These are phyloP conservation scores for Jacaranda mimosifolia DNA, from an alignment of 257 asterid species.

Conservation along the genomic window DNA sequence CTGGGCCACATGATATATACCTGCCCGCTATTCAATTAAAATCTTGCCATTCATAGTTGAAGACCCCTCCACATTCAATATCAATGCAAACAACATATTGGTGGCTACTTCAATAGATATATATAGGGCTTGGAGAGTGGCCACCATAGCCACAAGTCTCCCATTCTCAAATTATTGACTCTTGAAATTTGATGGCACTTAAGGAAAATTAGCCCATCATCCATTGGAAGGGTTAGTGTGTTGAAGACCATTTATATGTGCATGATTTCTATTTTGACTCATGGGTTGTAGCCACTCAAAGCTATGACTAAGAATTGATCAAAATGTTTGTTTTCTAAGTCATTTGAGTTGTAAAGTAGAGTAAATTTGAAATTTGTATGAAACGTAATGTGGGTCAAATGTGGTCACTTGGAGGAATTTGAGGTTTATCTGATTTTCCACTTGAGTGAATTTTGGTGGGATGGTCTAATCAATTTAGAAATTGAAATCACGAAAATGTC, in stretches of 20 bases:
- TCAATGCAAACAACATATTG: slow-evolving; percentile 15
- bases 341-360: background rate
- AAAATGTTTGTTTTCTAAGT: background rate
- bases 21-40: slow-evolving; percentile 14
- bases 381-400: too few relatives aligned
- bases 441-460: too few relatives aligned
- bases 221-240: slow-evolving; percentile 7
- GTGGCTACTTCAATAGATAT: slow-evolving; percentile 15
- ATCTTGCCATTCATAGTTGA: background rate
- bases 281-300: background rate
- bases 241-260: background rate
- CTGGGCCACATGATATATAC: slow-evolving; percentile 32
- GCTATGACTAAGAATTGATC: background rate
- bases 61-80: background rate
- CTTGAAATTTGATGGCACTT: slow-evolving; percentile 26
- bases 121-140: slow-evolving; percentile 29
- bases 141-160: background rate
- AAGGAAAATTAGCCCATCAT: slow-evolving; percentile 3
- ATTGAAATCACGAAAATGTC: too few relatives aligned
- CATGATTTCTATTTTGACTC: slow-evolving; percentile 15
- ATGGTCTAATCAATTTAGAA: too few relatives aligned
- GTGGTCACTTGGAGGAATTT: too few relatives aligned
- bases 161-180: slow-evolving; percentile 8
- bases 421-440: too few relatives aligned
- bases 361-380: too few relatives aligned